These are phyloP conservation scores for Exserohilum rostratum DNA, from an alignment of 2,329 filamentous ascomycete genomes.

Conservation along the genomic window DNA sequence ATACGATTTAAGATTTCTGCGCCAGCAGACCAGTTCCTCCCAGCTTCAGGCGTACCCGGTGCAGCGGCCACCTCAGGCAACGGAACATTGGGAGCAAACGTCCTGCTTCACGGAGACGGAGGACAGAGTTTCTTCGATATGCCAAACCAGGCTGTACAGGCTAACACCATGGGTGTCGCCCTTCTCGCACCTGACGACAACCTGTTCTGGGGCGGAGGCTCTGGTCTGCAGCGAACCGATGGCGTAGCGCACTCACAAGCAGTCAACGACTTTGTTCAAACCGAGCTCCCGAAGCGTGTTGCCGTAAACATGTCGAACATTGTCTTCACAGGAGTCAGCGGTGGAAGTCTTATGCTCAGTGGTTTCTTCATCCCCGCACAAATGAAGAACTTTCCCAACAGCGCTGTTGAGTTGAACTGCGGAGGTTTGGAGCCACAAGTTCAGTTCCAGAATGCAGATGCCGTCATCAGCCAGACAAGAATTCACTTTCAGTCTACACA, in stretches of 20 bases:
- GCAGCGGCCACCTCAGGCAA: conserved; percentile 45
- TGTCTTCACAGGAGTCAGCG: conserved; percentile 64
- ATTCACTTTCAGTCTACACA: conserved; percentile 65
- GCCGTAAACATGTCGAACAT: conserved; percentile 60
- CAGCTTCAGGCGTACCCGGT: conserved; percentile 57
- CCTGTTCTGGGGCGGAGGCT: conserved; percentile 64
- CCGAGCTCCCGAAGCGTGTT: conserved; percentile 59
- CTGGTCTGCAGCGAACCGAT: conserved; percentile 60
- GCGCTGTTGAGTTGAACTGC: conserved; percentile 63
- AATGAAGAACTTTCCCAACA: conserved; percentile 58
- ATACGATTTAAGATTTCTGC: conserved; percentile 64
- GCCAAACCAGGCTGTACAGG: conserved; percentile 61
- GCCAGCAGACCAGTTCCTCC: conserved; percentile 61
- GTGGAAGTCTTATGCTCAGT: conserved; percentile 60
- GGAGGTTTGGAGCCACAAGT: conserved; percentile 63
- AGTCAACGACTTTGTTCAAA: conserved; percentile 59
- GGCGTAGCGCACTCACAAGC: conserved; percentile 63
- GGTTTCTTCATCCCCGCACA: conserved; percentile 66
- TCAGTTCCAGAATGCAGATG: conserved; percentile 52
- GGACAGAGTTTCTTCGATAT: conserved; percentile 65
- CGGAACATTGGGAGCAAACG: conserved; percentile 56
- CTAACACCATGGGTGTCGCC: conserved; percentile 59
- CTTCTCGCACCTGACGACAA: conserved; percentile 61
- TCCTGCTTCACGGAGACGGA: conserved; percentile 66
- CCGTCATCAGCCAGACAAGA: conserved; percentile 54